These are phyloP conservation scores for Austroboletus eburneus DNA, from an alignment of 768 basidiomycete genomes.

Conservation along the genomic window DNA sequence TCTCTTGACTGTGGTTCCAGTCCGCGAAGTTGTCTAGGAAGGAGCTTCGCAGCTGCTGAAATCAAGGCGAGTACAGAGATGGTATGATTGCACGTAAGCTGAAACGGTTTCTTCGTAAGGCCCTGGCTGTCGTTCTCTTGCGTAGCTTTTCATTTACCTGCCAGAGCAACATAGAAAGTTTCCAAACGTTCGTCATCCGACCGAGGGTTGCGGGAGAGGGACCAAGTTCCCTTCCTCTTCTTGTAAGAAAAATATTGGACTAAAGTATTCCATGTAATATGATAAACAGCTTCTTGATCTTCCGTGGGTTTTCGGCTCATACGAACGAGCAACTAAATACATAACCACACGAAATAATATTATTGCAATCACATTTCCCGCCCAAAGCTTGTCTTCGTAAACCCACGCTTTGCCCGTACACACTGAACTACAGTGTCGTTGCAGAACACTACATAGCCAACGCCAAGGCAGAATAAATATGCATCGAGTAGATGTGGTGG, in stretches of 20 bases:
- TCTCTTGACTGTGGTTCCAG: conserved; percentile 30
- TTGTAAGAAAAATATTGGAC: conserved; percentile 34
- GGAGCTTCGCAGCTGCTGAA: conserved; percentile 53
- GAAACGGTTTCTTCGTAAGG: conserved; percentile 17
- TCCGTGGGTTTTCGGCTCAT: no score
- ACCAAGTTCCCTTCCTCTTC: conserved; percentile 53
- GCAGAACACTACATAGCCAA: conserved; percentile 5
- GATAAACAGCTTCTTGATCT: no score
- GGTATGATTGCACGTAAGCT: conserved; percentile 18
- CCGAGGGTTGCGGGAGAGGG: conserved; percentile 52
- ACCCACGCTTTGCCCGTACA: neutral
- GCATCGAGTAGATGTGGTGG: conserved; percentile 8
- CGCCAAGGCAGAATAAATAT: conserved; percentile 27
- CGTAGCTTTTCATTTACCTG: conserved; percentile 53
- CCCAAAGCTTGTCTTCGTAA: no score
- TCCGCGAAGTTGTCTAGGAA: conserved; percentile 58
- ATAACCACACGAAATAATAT: no score
- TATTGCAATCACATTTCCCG: no score
- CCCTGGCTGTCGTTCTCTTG: conserved; percentile 47
- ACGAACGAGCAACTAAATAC: no score
- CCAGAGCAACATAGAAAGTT: conserved; percentile 50
- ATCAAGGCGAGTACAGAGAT: conserved; percentile 44
- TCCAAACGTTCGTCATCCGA: conserved; percentile 64
- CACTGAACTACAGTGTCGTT: conserved; percentile 3
- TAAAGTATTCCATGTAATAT: conserved; percentile 7